Evolutionary conservation across 257 asterid species (phyloP), one percentile per base, ranked within the genome.

Genomic region (Thymus mandschuricus): DNA sequence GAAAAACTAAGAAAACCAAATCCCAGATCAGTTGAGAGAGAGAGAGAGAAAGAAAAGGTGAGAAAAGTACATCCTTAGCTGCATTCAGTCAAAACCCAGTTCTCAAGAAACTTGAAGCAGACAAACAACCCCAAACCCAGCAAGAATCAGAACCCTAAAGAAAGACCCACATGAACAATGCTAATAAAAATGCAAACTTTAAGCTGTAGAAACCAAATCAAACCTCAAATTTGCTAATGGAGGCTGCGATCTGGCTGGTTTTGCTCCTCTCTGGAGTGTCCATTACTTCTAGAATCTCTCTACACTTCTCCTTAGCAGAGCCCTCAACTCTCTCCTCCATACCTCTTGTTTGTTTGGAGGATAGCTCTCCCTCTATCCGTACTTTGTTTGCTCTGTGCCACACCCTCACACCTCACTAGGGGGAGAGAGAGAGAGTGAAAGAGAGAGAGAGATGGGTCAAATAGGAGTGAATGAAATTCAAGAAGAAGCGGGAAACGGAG

Each of bases 181-280:
- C 33, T 46, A 40, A 52, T 33, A 66, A 79, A 75, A 52, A 63
- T 58, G 50, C 76, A 55, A 69, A 60, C 48, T 78, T 76, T 51
- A 30, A 0, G 75, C 31, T 48, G 41, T 8, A 60, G 38, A 40
- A 62, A 43, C 50, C 64, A 79, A 81, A 77, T n/a, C 73, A 62
- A 60, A 93, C 98, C 98, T 94, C 97, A 68, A 91, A 89, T 74
- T 83, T 91, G 81, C 80, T 66, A 10, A 81, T 28, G 43, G 96
- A 84, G 0, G 87, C 64, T 4, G 85, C 82, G 88, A 91, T 91
- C 93, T 94, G 97, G 78, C 30, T 64, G 71, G 21, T 82, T 83
- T 82, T 88, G 84, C 84, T 84, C 82, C 91, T 86, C 62, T 88
- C 91, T 1, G 98, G 98, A 52, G 98, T 94, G 59, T 88, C 98